Conservation (phyloP, 305 asterid genomes). For the Fraxinus albicans region DNA sequence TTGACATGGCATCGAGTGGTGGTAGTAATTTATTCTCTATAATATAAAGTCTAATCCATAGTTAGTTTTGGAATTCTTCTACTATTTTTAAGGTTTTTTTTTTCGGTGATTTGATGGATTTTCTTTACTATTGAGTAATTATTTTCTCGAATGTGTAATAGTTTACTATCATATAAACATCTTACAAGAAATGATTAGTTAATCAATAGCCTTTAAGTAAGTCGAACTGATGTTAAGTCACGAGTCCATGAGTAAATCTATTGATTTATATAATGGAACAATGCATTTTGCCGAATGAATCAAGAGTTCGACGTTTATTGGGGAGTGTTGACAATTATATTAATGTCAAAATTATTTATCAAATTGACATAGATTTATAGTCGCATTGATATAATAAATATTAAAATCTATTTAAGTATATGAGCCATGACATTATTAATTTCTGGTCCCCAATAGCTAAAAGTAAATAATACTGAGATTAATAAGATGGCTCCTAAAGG, state of each 20-base stretch:
- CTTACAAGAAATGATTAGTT: too few species aligned
- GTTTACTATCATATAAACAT: not conserved
- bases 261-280: not conserved
- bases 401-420: not conserved
- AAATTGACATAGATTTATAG: not conserved
- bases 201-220: not conserved
- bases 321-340: not conserved
- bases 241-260: not conserved
- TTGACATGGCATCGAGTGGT: not conserved
- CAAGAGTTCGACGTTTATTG: not conserved
- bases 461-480: not conserved
- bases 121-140: too few species aligned
- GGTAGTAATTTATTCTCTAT: not conserved
- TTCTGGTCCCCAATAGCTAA: not conserved
- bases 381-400: too few species aligned
- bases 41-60: not conserved
- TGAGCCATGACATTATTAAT: not conserved
- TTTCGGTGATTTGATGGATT: too few species aligned
- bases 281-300: not conserved
- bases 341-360: not conserved
- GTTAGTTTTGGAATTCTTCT: not conserved
- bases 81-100: too few species aligned
- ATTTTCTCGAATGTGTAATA: not conserved
- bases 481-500: not conserved
- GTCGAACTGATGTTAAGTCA: not conserved